Evolutionary conservation across 148 eudicot genomes (phyloP).

Genomic region (Nepenthes mirabilis): DNA sequence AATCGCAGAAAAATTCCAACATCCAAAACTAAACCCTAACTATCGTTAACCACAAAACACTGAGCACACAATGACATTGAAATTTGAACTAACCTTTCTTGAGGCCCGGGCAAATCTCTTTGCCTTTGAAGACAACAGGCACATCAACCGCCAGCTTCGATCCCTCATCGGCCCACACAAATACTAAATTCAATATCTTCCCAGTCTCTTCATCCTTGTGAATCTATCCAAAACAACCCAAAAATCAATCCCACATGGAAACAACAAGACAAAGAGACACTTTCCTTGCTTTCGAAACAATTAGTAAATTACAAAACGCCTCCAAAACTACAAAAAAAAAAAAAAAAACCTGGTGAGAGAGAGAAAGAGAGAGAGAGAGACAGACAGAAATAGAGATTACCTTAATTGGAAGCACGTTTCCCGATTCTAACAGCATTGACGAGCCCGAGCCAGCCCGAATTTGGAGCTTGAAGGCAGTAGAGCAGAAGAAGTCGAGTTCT

Average conservation of each 20-base stretch:
- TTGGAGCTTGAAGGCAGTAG: slow-evolving; percentile 70
- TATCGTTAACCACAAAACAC: too few species aligned
- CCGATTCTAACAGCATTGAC: slow-evolving; percentile 39
- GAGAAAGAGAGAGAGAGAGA: too few species aligned
- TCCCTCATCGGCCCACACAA: slow-evolving; percentile 88
- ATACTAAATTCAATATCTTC: slow-evolving; percentile 69
- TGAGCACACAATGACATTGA: too few species aligned
- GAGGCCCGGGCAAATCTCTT: slow-evolving; percentile 60
- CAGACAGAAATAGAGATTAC: slow-evolving; percentile 2
- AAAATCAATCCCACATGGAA: background rate
- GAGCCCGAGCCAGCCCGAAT: slow-evolving; percentile 92
- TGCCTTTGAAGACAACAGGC: slow-evolving; percentile 76
- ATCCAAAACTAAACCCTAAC: too few species aligned
- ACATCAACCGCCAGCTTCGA: slow-evolving; percentile 57
- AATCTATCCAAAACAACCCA: slow-evolving; percentile 25
- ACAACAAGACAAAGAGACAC: background rate
- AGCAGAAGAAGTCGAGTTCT: slow-evolving; percentile 51
- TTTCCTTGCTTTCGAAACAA: slow-evolving; percentile 1
- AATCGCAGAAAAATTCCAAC: too few species aligned
- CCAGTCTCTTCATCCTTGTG: slow-evolving; percentile 65
- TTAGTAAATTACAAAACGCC: too few species aligned
- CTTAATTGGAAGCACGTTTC: slow-evolving; percentile 75
- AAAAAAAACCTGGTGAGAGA: too few species aligned
- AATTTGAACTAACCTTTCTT: slow-evolving; percentile 48
- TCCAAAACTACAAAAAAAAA: too few species aligned